Conservation (phyloP, 2,329 filamentous ascomycete species). For the Exutisphaerella laricina region DNA sequence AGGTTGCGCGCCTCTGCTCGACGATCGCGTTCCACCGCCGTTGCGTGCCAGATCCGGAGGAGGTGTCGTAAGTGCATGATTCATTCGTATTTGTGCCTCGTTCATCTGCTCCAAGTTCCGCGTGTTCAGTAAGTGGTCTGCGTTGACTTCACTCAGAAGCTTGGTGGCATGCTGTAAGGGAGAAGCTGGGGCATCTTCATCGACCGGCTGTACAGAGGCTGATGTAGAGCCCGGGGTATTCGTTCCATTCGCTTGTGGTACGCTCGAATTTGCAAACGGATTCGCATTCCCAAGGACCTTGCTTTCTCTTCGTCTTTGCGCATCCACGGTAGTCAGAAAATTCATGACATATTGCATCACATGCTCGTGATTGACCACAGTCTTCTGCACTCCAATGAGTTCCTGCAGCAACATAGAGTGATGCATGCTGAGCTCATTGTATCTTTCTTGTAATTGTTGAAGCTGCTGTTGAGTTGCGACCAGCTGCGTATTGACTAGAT, state of each 20-base stretch:
- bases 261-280: constrained; percentile 28
- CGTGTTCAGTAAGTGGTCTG: constrained; percentile 59
- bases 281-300: constrained; percentile 38
- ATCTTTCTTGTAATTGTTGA: constrained; percentile 77
- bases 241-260: constrained; percentile 12
- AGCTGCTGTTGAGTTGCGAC: constrained; percentile 89
- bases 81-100: constrained; percentile 51
- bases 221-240: constrained; percentile 12
- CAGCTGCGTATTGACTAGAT: constrained; percentile 80
- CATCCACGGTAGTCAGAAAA: constrained; percentile 60
- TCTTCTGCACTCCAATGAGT: constrained; percentile 60
- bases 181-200: constrained; percentile 61
- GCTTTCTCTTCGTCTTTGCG: constrained; percentile 58
- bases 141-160: constrained; percentile 59
- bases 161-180: constrained; percentile 64
- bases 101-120: constrained; percentile 61
- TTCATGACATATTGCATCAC: constrained; percentile 67
- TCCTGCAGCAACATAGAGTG: constrained; percentile 61
- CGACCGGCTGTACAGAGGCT: constrained; percentile 22
- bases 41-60: constrained; percentile 44
- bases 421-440: constrained; percentile 67
- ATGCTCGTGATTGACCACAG: constrained; percentile 65
- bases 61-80: constrained; percentile 52
- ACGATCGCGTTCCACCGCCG: constrained; percentile 35
- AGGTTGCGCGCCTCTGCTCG: constrained; percentile 38